Evolutionary conservation across 2,329 filamentous ascomycete species (phyloP).

Genomic region (Xylariaceae sp.): DNA sequence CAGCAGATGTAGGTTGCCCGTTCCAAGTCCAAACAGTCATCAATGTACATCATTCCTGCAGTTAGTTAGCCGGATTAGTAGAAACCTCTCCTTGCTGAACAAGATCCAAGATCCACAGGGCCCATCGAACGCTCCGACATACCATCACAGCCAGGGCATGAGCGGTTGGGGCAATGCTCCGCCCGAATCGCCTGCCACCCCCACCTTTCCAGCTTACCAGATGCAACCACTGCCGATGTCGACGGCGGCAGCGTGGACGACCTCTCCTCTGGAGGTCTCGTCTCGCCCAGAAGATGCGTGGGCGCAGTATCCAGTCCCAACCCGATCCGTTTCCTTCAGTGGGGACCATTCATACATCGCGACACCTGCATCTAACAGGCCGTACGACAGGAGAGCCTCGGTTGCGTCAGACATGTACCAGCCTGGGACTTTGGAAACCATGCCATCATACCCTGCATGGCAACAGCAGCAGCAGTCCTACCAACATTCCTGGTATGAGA

Average conservation of each 20-base stretch:
- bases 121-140: conserved; percentile 32
- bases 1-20: conserved; percentile 41
- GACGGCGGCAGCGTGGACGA: conserved; percentile 39
- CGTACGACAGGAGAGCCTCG: conserved; percentile 42
- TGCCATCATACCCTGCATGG: conserved; percentile 42
- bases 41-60: too few species aligned
- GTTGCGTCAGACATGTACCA: conserved; percentile 43
- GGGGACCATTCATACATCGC: conserved; percentile 42
- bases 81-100: too few species aligned
- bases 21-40: too few species aligned
- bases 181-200: conserved; percentile 47
- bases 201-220: conserved; percentile 48
- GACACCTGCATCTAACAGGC: conserved; percentile 27
- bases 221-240: conserved; percentile 37
- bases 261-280: conserved; percentile 28
- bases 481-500: conserved; percentile 35
- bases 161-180: conserved; percentile 47
- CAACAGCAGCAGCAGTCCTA: conserved; percentile 45
- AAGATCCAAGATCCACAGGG: conserved; percentile 32
- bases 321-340: conserved; percentile 47
- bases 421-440: conserved; percentile 22
- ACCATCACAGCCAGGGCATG: conserved; percentile 38
- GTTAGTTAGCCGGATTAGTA: too few species aligned
- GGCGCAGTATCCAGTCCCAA: conserved; percentile 37
- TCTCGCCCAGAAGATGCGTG: conserved; percentile 43